phyloP scores from a whole-genome alignment of 2,329 filamentous ascomycete species.

The Biscogniauxia sp. region DNA sequence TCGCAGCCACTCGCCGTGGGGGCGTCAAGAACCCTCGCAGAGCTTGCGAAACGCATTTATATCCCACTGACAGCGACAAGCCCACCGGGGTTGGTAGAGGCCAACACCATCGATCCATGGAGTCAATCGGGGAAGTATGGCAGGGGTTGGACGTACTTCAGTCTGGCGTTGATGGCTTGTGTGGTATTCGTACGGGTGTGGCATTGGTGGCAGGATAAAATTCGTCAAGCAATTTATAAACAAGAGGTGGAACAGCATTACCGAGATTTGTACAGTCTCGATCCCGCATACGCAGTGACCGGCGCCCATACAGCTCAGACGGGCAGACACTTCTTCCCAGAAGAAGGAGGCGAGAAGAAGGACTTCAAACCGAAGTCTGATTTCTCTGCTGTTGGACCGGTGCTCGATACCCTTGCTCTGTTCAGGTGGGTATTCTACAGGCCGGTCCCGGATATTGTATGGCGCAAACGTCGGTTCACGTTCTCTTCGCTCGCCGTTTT shows the following conservation, averaged over 20 bases:
- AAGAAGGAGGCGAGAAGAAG: conserved; percentile 55
- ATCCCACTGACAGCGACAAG: conserved; percentile 60
- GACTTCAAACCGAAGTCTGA: conserved; percentile 66
- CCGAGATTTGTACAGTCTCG: conserved; percentile 49
- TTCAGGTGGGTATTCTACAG: conserved; percentile 88
- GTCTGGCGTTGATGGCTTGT: conserved; percentile 65
- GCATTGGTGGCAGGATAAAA: conserved; percentile 91
- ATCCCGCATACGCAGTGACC: conserved; percentile 46
- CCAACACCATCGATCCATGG: conserved; percentile 74
- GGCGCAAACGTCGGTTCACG: conserved; percentile 67
- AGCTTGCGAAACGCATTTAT: conserved; percentile 53
- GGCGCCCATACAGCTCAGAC: conserved; percentile 49
- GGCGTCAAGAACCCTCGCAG: conserved; percentile 34
- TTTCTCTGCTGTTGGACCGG: conserved; percentile 67
- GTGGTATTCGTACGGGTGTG: conserved; percentile 73
- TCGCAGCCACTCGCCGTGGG: conserved; percentile 33
- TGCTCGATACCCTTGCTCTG: conserved; percentile 79
- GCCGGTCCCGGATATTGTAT: conserved; percentile 71
- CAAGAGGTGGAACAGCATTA: conserved; percentile 71
- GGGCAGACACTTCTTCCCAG: conserved; percentile 73
- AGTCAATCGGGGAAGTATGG: conserved; percentile 79
- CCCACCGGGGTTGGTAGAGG: conserved; percentile 60
- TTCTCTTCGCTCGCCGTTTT: conserved; percentile 79
- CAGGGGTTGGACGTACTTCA: conserved; percentile 85
- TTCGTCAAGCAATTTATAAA: conserved; percentile 84